Conservation (phyloP, 257 asterid species). For the Knoxia roxburghii region DNA sequence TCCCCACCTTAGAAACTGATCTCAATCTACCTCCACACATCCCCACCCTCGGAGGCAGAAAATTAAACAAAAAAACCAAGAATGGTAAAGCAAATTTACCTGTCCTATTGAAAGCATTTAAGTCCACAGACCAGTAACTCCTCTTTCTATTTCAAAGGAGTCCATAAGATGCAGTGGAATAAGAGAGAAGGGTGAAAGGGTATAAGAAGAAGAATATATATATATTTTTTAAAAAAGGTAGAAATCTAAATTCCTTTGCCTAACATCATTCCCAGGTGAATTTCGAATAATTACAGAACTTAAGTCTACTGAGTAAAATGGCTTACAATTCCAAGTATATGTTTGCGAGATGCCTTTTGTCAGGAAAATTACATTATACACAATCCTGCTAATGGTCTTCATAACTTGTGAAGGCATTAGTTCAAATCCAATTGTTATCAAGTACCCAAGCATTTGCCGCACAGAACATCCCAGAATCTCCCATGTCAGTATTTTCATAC, state of each 20-base stretch:
- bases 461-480: conserved; percentile 1
- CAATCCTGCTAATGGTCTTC: conserved; percentile 35
- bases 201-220: not conserved
- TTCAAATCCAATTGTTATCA: not conserved
- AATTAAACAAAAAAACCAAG: not conserved
- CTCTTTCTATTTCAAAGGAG: not conserved
- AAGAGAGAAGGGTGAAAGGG: not conserved
- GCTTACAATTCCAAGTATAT: conserved; percentile 35
- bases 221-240: not conserved
- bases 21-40: too few relatives aligned
- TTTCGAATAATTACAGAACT: conserved; percentile 18
- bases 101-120: not conserved
- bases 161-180: not conserved
- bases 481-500: conserved; percentile 4
- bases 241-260: not conserved
- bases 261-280: conserved; percentile 6
- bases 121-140: not conserved
- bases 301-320: conserved; percentile 24
- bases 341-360: conserved; percentile 32
- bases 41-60: not conserved
- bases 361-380: conserved; percentile 39
- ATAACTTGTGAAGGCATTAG: conserved; percentile 25
- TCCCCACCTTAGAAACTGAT: too few relatives aligned
- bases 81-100: not conserved
- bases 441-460: conserved; percentile 1